These are phyloP conservation scores for Gossypium schwendimanii DNA, from an alignment of 441 rosid species.

Conservation along the genomic window DNA sequence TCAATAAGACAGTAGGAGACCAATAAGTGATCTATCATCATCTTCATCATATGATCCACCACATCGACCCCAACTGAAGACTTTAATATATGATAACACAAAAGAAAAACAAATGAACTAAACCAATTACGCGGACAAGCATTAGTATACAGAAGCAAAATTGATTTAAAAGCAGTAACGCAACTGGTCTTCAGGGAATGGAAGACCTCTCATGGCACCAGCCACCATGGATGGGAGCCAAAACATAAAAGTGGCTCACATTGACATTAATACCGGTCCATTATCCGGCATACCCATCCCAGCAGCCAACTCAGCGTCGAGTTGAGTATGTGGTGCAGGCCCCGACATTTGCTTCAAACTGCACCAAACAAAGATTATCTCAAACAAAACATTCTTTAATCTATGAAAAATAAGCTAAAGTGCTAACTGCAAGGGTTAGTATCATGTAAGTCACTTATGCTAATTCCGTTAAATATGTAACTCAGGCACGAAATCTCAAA, in stretches of 20 bases:
- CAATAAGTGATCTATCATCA: not conserved
- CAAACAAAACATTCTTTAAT: not conserved
- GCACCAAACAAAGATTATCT: conserved; percentile 6
- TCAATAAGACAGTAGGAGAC: not conserved
- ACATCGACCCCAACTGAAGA: too few relatives aligned
- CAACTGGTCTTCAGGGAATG: not conserved
- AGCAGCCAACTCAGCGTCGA: conserved; percentile 85
- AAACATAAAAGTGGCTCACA: conserved; percentile 28
- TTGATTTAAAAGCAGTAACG: not conserved
- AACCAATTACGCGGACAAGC: not conserved
- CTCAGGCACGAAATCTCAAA: too few relatives aligned
- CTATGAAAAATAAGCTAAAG: not conserved
- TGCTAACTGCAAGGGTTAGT: not conserved
- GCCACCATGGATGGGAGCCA: not conserved
- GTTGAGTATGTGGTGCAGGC: conserved; percentile 84
- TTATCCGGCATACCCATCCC: conserved; percentile 98
- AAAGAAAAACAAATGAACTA: not conserved
- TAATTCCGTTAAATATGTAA: too few relatives aligned
- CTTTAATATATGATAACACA: not conserved
- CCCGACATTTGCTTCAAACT: conserved; percentile 76
- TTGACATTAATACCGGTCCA: conserved; percentile 76
- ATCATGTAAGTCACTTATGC: too few relatives aligned
- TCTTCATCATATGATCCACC: not conserved
- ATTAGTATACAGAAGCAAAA: not conserved
- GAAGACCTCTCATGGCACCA: conserved; percentile 7